Percentiles rank a stretch among this genome's conserved stretches.
These are phyloP conservation scores for Talaromyces adpressus DNA, from an alignment of 495 filamentous ascomycete species.

Conservation along the genomic window DNA sequence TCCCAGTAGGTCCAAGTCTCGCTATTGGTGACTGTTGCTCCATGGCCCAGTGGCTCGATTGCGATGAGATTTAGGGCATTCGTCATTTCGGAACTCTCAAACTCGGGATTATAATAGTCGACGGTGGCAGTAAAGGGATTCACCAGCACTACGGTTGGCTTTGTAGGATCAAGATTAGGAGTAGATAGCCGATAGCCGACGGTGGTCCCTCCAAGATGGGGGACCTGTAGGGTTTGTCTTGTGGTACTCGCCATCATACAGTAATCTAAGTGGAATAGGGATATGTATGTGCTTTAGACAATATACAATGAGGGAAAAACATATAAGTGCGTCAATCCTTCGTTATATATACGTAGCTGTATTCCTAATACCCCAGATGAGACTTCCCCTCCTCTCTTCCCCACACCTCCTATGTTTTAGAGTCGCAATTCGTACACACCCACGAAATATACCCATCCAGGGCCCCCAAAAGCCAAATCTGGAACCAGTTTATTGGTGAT, in stretches of 20 bases:
- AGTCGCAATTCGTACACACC: too few species aligned
- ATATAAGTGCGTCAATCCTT: too few species aligned
- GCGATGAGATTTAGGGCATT: constrained; percentile 36
- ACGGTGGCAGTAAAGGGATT: constrained; percentile 31
- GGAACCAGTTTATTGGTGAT: neutral
- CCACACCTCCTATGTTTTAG: too few species aligned
- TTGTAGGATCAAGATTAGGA: constrained; percentile 21
- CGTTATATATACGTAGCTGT: too few species aligned
- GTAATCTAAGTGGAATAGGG: neutral
- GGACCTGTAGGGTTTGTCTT: constrained; percentile 20
- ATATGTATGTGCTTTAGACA: too few species aligned
- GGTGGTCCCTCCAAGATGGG: constrained; percentile 30
- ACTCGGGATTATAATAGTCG: constrained; percentile 24
- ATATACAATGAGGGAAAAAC: too few species aligned
- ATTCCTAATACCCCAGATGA: too few species aligned
- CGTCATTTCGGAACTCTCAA: constrained; percentile 18
- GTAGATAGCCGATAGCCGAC: constrained; percentile 26
- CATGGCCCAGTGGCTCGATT: constrained; percentile 47
- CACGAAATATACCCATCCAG: too few species aligned
- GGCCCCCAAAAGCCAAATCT: neutral
- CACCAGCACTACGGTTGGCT: constrained; percentile 32
- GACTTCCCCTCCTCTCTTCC: too few species aligned
- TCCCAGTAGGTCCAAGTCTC: constrained; percentile 49
- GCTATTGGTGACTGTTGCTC: constrained; percentile 30
- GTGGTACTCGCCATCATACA: neutral